Conservation (phyloP, 768 basidiomycete species). For the Coprinopsis marcescibilis region DNA sequence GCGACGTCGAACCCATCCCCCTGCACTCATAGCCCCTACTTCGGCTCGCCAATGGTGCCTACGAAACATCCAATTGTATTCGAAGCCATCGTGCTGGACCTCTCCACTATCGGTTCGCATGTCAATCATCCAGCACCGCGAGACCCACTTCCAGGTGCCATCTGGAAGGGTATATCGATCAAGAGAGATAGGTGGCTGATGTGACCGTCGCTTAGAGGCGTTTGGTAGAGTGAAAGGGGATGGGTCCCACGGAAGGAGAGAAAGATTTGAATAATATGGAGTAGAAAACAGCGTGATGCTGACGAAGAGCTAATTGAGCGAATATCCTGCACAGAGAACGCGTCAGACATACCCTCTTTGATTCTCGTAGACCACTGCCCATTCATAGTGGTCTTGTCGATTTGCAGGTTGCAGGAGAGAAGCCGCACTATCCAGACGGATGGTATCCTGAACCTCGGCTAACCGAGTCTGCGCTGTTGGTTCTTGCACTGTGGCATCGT, state of each 20-base stretch:
- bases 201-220: conserved; percentile 30
- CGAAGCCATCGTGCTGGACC: conserved; percentile 79
- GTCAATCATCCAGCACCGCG: conserved; percentile 80
- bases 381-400: conserved; percentile 54
- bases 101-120: conserved; percentile 74
- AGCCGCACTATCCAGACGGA: conserved; percentile 1
- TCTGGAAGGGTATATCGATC: conserved; percentile 69
- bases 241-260: conserved; percentile 69
- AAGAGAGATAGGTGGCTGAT: conserved; percentile 53
- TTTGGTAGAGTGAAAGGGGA: conserved; percentile 64
- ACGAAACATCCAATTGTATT: conserved; percentile 80
- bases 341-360: conserved; percentile 60
- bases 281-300: conserved; percentile 67
- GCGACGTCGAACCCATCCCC: conserved; percentile 72
- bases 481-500: conserved; percentile 1
- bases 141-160: conserved; percentile 79
- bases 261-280: conserved; percentile 63
- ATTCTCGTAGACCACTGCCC: conserved; percentile 79
- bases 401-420: conserved; percentile 18
- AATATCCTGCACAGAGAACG: background rate
- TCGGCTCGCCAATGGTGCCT: conserved; percentile 58
- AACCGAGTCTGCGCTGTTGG: background rate
- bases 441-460: conserved; percentile 3
- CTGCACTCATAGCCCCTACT: conserved; percentile 52
- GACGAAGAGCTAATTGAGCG: conserved; percentile 8